These are phyloP conservation scores for Apodospora peruviana DNA, from an alignment of 495 filamentous ascomycete species.

Conservation along the genomic window DNA sequence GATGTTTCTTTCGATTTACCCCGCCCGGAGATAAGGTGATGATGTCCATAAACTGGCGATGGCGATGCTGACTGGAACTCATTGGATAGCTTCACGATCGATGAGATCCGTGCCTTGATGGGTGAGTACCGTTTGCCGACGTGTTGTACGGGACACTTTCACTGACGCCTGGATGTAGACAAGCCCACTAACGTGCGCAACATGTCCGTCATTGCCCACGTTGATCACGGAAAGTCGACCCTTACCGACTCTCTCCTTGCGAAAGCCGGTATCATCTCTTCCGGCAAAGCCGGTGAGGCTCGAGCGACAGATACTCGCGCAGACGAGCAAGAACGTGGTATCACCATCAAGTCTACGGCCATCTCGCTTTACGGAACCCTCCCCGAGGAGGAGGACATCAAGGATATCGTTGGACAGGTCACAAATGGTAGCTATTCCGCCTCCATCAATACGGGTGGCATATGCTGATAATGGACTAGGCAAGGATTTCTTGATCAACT, in stretches of 20 bases:
- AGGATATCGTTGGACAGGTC: conserved; percentile 84
- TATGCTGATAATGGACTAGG: conserved; percentile 29
- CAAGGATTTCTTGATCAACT: conserved; percentile 97
- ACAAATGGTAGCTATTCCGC: conserved; percentile 48
- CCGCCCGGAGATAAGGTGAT: conserved; percentile 42
- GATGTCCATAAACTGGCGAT: conserved; percentile 19
- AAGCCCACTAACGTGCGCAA: conserved; percentile 91
- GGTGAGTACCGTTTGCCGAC: conserved; percentile 14
- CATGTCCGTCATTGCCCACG: conserved; percentile 99
- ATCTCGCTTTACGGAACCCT: conserved; percentile 95
- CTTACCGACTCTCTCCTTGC: conserved; percentile 98
- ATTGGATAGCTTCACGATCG: conserved; percentile 86
- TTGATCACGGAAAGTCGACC: conserved; percentile 99
- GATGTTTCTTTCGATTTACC: conserved; percentile 17
- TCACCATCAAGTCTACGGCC: conserved; percentile 99
- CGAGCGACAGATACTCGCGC: conserved; percentile 95
- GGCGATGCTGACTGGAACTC: not conserved
- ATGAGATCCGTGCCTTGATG: conserved; percentile 96
- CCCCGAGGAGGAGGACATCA: conserved; percentile 76
- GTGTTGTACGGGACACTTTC: not conserved
- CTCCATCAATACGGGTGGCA: not conserved
- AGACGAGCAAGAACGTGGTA: conserved; percentile 98
- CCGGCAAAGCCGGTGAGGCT: conserved; percentile 91
- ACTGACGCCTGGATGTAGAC: conserved; percentile 41
- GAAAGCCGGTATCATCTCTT: conserved; percentile 98